These are phyloP conservation scores for Emergomyces africanus DNA, from an alignment of 2,329 filamentous ascomycete genomes.

Conservation along the genomic window DNA sequence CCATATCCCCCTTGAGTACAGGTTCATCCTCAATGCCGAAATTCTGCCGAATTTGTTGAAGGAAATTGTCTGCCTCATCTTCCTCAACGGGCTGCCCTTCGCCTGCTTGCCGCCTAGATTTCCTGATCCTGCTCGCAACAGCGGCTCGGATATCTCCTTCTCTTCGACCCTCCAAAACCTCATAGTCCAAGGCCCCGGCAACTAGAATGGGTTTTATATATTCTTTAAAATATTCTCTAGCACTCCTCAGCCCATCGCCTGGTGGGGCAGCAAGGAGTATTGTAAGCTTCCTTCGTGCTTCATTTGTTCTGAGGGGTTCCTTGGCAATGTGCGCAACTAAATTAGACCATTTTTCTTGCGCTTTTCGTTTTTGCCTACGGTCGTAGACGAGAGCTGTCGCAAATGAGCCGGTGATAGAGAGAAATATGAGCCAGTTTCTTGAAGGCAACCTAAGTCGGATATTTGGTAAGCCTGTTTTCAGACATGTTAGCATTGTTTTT, in stretches of 20 bases:
- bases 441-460: slow-evolving; percentile 78
- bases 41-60: slow-evolving; percentile 51
- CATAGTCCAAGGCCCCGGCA: slow-evolving; percentile 85
- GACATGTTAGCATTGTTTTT: neutral
- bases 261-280: slow-evolving; percentile 79
- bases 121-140: slow-evolving; percentile 73
- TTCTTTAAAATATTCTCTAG: slow-evolving; percentile 92
- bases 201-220: slow-evolving; percentile 91
- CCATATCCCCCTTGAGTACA: slow-evolving; percentile 68
- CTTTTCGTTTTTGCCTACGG: slow-evolving; percentile 73
- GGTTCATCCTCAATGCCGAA: slow-evolving; percentile 59
- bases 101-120: slow-evolving; percentile 46
- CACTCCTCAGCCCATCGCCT: slow-evolving; percentile 66
- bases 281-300: slow-evolving; percentile 71
- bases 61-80: slow-evolving; percentile 43
- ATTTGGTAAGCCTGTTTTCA: slow-evolving; percentile 57
- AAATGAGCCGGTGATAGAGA: slow-evolving; percentile 64
- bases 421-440: slow-evolving; percentile 96
- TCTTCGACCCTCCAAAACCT: slow-evolving; percentile 80
- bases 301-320: slow-evolving; percentile 58
- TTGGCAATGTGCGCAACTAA: slow-evolving; percentile 73
- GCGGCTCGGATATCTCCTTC: slow-evolving; percentile 88
- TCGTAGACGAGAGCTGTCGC: slow-evolving; percentile 80
- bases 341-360: slow-evolving; percentile 74
- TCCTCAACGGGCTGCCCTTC: slow-evolving; percentile 37